phyloP scores from a whole-genome alignment of 192 early-diverging fungal genomes.

The Linnemannia elongata region DNA sequence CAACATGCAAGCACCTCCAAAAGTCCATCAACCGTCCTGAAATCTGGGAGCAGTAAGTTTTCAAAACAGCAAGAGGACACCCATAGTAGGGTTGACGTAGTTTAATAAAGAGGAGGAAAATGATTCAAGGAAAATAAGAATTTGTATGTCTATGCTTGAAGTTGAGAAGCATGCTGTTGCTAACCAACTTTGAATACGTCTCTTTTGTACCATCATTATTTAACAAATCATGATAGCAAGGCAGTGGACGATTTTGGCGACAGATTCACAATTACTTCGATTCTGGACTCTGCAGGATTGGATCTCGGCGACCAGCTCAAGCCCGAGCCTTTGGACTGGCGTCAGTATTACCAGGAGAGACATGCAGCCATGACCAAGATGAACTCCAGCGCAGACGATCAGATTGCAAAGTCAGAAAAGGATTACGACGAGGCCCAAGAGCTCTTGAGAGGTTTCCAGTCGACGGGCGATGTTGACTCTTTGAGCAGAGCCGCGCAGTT shows the following conservation, averaged over 20 bases:
- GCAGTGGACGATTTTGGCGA: conserved; percentile 67
- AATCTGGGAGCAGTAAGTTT: conserved; percentile 57
- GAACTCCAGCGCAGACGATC: conserved; percentile 48
- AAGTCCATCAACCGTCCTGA: conserved; percentile 26
- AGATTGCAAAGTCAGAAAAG: conserved; percentile 60
- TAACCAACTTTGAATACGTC: background rate
- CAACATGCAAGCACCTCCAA: conserved; percentile 42
- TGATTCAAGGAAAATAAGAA: background rate
- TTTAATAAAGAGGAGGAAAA: background rate
- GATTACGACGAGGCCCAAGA: conserved; percentile 60
- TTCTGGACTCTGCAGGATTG: conserved; percentile 63
- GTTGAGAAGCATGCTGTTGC: background rate
- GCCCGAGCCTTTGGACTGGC: conserved; percentile 65
- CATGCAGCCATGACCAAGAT: conserved; percentile 36
- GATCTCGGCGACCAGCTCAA: conserved; percentile 55
- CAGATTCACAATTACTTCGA: conserved; percentile 61
- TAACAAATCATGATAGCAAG: conserved; percentile 52
- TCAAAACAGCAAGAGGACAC: background rate
- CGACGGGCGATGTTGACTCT: conserved; percentile 51
- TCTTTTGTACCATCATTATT: background rate
- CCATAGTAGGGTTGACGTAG: background rate
- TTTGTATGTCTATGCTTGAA: background rate
- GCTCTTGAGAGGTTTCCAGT: conserved; percentile 59
- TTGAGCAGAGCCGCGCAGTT: conserved; percentile 62
- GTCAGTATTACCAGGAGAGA: conserved; percentile 58